Evolutionary conservation across 169 alveolate species (phyloP).

Genomic region (Eimeria zaria): DNA sequence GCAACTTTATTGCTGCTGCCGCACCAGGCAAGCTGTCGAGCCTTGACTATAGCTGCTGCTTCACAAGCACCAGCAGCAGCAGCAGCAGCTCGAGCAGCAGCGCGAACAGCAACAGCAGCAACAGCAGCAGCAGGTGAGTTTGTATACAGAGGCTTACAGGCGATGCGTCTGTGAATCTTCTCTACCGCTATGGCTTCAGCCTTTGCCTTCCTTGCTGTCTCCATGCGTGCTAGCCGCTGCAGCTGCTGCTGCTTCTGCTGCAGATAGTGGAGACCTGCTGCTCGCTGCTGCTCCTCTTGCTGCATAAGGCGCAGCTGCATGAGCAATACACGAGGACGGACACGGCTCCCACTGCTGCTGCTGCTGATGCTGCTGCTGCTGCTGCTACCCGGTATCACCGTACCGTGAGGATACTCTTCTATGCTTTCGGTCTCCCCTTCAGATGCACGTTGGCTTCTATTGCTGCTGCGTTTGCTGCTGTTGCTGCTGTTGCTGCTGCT

Average conservation of each 20-base stretch:
- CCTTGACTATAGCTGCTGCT: not conserved
- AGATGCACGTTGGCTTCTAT: not conserved
- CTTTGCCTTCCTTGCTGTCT: slow-evolving; percentile 34
- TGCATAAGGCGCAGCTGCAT: slow-evolving; percentile 73
- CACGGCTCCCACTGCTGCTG: slow-evolving; percentile 18
- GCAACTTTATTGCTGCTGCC: not conserved
- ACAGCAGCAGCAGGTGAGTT: not conserved
- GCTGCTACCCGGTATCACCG: slow-evolving; percentile 9
- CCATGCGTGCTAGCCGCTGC: slow-evolving; percentile 34
- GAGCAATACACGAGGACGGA: slow-evolving; percentile 59
- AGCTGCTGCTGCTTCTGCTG: slow-evolving; percentile 76
- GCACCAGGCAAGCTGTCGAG: not conserved
- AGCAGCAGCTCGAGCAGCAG: not conserved
- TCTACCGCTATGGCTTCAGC: slow-evolving; percentile 43
- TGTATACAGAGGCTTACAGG: not conserved
- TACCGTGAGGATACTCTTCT: slow-evolving; percentile 5
- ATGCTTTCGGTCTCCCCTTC: slow-evolving; percentile 33
- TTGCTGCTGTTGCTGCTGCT: slow-evolving; percentile 21
- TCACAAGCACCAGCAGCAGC: not conserved
- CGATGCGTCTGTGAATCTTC: slow-evolving; percentile 40
- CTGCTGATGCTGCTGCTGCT: slow-evolving; percentile 57
- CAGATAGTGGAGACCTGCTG: slow-evolving; percentile 40
- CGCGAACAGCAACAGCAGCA: slow-evolving; percentile 11
- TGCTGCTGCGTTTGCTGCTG: not conserved
- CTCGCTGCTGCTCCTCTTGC: slow-evolving; percentile 63